Evolutionary conservation across 2,329 filamentous ascomycete genomes (phyloP), one percentile per base, ranked within the genome.

Genomic region (Gaeumannomyces tritici): DNA sequence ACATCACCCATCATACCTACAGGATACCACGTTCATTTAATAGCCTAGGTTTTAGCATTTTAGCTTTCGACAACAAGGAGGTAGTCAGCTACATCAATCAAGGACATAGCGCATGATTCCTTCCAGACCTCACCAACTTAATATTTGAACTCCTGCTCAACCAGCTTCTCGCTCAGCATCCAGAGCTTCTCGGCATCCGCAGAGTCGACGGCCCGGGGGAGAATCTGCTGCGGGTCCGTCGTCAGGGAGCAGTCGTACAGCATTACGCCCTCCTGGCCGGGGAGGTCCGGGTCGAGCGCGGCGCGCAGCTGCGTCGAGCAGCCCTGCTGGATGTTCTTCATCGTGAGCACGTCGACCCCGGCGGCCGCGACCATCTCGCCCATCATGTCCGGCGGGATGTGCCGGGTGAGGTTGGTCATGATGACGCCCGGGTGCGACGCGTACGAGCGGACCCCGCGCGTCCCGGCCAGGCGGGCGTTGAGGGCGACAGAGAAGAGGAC

Each of bases 101-200:
- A 35, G 15, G 12, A 35, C 2, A 15, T 15, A n/a, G 4, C 42
- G 21, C 18, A n/a, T 47, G 42, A 47, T n/a, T 51, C 8, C 21
- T 4, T 51, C 42, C 42, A 51, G 11, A 2, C 13, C 33, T 35
- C 33, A 9, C 8, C 21, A 51, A n/a, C 56, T 56, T 28, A 57
- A 26, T 66, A 64, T 51, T 29, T 21, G 65, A 79, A 79, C 62
- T 73, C 69, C 62, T 79, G 70, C 0, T 70, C 73, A n/a, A 80
- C 77, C 59, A 80, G 65, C 65, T 76, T 68, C 70, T 80, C 76
- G n/a, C 75, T 79, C 58, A 79, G 56, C 56, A 71, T 71, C 79
- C 79, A 82, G 51, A 80, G 67, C 68, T 67, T 77, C 63, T 77
- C 74, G 0, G 79, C 78, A 47, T 70, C 68, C 1, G 66, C 31